Base-by-base conservation (phyloP, 2,329 filamentous ascomycete genomes). In the Phaeosphaeriaceae sp. region DNA sequence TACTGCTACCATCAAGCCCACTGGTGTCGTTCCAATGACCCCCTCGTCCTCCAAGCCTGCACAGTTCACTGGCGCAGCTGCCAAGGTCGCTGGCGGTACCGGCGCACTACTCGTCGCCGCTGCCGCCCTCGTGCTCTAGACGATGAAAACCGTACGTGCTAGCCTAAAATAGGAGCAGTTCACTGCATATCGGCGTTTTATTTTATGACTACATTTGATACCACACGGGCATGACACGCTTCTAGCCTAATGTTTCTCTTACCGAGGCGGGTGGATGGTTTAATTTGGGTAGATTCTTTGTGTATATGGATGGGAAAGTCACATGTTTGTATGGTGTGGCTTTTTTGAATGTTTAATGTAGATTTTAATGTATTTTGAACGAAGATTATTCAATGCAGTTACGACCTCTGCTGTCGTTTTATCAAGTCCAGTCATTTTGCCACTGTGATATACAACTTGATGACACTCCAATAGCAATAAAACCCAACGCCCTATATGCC, bases 71-170 rank as follows among this genome's bases (percentile, higher is more conserved):
- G 58, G 39, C 26, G 63, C 62, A 12, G 60, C 58, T 3, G 41
- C 45, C 21, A 63, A 64, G 56, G 33, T 63, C 17, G 59, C 48
- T 20, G 54, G 53, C 12, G 59, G 64, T 28, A 57, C 57, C 16
- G 63, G 55, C 35, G 66, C 54, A 13, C 42, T 68, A 8, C 29
- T 67, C 29, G 61, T 52, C 21, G 64, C 59, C 23, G 64, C 57
- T 2, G 57, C 58, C 28, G 66, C 57, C 9, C 39, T 70, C 17
- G 42, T 66, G 37, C 55, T 71, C 35, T 71, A 64, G 46, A 56
- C 30, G 42, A 48, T 44, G 15, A 28, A 46, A 6, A 20, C 9
- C 28, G 18, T 17, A 39, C 23, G 29, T 36, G 33, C 41, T 21
- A 16, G 5, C 29, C 26, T 23, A 15, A 42, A n/a, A n/a, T n/a